Conservation (phyloP, 257 asterid species). For the Apocynum venetum region DNA sequence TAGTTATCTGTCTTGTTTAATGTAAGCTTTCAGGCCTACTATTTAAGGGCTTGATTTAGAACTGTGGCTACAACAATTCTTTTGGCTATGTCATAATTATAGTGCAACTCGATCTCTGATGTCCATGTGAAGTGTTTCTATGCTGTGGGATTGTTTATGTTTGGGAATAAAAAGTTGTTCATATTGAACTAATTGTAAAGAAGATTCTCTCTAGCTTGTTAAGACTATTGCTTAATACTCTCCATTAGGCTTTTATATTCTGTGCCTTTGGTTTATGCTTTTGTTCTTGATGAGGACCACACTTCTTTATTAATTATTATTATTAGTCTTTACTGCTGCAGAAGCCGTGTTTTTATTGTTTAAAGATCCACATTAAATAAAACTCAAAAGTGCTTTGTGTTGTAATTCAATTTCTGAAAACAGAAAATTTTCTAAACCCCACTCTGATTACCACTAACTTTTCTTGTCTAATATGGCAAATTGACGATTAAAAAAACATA, state of each 20-base stretch:
- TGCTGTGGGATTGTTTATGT: slow-evolving; percentile 25
- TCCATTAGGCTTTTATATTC: slow-evolving; percentile 17
- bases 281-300: slow-evolving; percentile 29
- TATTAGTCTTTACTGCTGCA: not conserved
- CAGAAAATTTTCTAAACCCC: slow-evolving; percentile 3
- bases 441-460: slow-evolving; percentile 7
- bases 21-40: slow-evolving; percentile 7
- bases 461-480: slow-evolving; percentile 22
- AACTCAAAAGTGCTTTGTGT: not conserved
- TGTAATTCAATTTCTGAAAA: not conserved
- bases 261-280: slow-evolving; percentile 19
- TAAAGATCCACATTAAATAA: not conserved
- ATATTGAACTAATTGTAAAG: slow-evolving; percentile 24
- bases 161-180: slow-evolving; percentile 18
- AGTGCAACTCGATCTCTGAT: slow-evolving; percentile 9
- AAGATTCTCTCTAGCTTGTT: slow-evolving; percentile 29
- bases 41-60: not conserved
- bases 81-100: not conserved
- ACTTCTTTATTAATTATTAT: not conserved
- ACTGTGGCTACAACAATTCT: slow-evolving; percentile 4
- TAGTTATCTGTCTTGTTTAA: not conserved
- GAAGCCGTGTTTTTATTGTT: too few species aligned
- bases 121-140: slow-evolving; percentile 26
- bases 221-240: slow-evolving; percentile 19
- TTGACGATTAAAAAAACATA: slow-evolving; percentile 3